Evolutionary conservation across 352 stramenopile species (phyloP).

Genomic region (Pythium coloratum): DNA sequence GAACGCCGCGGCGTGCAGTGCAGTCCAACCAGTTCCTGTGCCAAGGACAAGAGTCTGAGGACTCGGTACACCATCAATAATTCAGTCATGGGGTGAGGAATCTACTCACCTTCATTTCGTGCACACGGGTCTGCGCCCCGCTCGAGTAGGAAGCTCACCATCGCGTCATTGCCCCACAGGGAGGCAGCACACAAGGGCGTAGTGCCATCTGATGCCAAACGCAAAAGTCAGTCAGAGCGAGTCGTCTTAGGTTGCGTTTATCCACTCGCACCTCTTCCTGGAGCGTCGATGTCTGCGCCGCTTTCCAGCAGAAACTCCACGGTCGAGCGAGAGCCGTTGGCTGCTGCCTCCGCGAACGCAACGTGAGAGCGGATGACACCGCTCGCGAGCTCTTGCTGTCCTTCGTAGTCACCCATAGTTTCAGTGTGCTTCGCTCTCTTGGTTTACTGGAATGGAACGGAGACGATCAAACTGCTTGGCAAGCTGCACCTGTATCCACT

Average conservation of each 20-base stretch:
- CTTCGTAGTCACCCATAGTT: conserved; percentile 15
- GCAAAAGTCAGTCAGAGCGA: neutral
- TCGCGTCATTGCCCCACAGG: conserved; percentile 38
- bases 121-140: conserved; percentile 30
- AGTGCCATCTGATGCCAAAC: conserved; percentile 30
- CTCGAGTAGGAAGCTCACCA: conserved; percentile 36
- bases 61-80: neutral
- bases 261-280: conserved; percentile 27
- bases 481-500: neutral
- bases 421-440: neutral
- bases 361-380: conserved; percentile 35
- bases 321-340: conserved; percentile 38
- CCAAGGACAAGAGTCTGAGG: neutral
- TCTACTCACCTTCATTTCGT: conserved; percentile 30
- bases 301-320: conserved; percentile 42
- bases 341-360: conserved; percentile 37
- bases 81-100: neutral
- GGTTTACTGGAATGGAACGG: neutral
- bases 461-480: neutral
- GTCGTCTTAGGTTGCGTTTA: neutral
- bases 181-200: conserved; percentile 38
- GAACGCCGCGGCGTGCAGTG: conserved; percentile 39
- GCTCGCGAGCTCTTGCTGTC: conserved; percentile 24
- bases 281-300: conserved; percentile 36
- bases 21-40: conserved; percentile 36